Evolutionary conservation across 345 rosid species (phyloP), one percentile per base, ranked within the genome.

Genomic region (Syzygium oleosum): DNA sequence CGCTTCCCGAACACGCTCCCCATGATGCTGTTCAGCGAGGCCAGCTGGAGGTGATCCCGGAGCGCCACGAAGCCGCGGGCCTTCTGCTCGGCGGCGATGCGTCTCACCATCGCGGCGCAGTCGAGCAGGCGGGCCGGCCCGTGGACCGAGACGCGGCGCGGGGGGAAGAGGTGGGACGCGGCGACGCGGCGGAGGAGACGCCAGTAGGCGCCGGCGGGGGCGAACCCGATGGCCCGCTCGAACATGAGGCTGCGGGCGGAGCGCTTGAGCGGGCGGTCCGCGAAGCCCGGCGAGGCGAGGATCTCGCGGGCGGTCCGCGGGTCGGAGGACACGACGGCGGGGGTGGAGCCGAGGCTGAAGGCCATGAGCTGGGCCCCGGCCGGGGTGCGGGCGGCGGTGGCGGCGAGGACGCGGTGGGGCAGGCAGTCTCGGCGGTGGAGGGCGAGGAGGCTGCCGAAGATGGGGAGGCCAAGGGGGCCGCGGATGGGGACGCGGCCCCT

Each of bases 151-250:
- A 96, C 91, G 85, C 97, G 98, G 88, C 86, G 84, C 0, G 98
- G 98, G 29, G 95, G 91, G 88, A 97, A 96, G 6, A 97, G 92
- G 78, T 95, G 98, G n/a, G 97, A 87, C 21, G 98, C 88, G 7
- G 99, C 97, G 41, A 97, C 94, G 31, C 91, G 92, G 85, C 98
- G 89, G 34, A 97, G 80, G 11, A 94, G 93, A 29, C 99, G 93
- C 99, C 99, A 97, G 91, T 97, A 95, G 7, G 93, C 86, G 2
- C 99, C 99, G 87, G 92, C 94, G 6, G 98, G 98, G 6, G 99
- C 98, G 55, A 97, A 97, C 51, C 99, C 99, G 46, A 97, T 97
- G 88, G 99, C 99, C 49, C 97, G 93, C 87, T 92, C 88, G 90
- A 97, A 97, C 98, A 97, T 94, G 84, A 97, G 94, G 77, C 94